A percentile compares a stretch with the other conserved stretches of the same genome.
Evolutionary conservation across 1,284 basidiomycete genomes (phyloP).

Genomic region (Grifola frondosa): DNA sequence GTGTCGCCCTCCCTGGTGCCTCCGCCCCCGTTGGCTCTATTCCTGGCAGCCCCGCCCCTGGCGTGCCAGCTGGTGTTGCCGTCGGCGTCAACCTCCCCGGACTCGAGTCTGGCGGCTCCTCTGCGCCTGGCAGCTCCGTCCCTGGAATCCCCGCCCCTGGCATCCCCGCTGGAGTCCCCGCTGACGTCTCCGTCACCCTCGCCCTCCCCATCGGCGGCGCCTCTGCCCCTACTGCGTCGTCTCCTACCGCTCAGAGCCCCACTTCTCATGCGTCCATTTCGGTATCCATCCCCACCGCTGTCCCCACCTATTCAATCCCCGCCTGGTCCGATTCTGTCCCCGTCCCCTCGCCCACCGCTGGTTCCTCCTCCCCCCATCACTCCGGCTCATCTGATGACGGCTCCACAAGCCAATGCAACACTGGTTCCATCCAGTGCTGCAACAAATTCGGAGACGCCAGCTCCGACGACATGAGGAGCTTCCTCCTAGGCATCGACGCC

Average conservation of each 20-base stretch:
- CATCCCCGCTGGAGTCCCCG: too few species aligned
- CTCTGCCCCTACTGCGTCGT: background rate
- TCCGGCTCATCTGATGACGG: background rate
- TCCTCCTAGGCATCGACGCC: slow-evolving; percentile 19
- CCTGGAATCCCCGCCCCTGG: too few species aligned
- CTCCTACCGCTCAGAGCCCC: background rate
- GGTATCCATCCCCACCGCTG: background rate
- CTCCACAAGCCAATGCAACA: slow-evolving; percentile 18
- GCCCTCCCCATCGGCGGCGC: too few species aligned
- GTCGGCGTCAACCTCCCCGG: too few species aligned
- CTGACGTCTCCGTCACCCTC: too few species aligned
- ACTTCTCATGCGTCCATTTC: background rate
- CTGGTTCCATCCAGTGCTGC: slow-evolving; percentile 25
- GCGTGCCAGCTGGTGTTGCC: too few species aligned
- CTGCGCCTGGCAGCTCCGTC: too few species aligned
- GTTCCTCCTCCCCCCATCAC: background rate
- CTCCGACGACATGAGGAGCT: background rate
- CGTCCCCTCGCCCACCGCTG: background rate
- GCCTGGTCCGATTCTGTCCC: background rate
- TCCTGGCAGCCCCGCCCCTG: too few species aligned
- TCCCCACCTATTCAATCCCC: background rate
- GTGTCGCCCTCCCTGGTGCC: too few species aligned
- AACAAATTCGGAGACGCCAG: slow-evolving; percentile 12
- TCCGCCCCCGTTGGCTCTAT: too few species aligned
- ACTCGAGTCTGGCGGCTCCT: too few species aligned